Evolutionary conservation across 257 asterid species (phyloP), one percentile per base, ranked within the genome.

Genomic region (Echium plantagineum): DNA sequence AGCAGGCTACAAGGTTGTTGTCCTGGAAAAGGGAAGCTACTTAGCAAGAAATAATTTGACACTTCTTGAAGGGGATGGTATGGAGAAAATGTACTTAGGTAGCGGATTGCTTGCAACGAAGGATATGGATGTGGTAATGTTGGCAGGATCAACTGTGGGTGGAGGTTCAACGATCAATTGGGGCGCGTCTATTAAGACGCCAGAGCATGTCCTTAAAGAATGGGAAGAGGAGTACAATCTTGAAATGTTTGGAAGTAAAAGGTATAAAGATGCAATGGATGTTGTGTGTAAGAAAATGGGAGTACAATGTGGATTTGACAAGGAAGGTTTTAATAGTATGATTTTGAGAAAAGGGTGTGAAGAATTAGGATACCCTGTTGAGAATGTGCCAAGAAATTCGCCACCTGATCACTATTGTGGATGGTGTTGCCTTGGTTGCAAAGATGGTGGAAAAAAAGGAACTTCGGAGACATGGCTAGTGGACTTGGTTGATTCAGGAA

Each of bases 131-230:
- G 35, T 90, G 24, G 12, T 85, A 15, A 2, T 85, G 64, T 87
- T 90, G 13, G 95, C 97, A 1, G 97, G 95, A 26, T 80, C 97
- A 0, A 90, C 96, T 0, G 89, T 90, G 2, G 97, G 96, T 0
- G 97, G 97, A 0, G 97, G 97, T 53, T 87, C 97, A 0, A 69
- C 94, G 4, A 55, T 90, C 16, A 90, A 90, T 52, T 90, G 97
- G 97, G 80, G 95, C 0, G 95, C 96, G 28, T 85, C 97, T 0
- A 74, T 90, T 51, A 62, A 71, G 31, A 90, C 97, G 0, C 97
- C 95, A 2, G 67, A 63, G 0, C 91, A 90, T 35, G 95, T 90
- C 0, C 61, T 64, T 1, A 79, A 68, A 51, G 96, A 90, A n/a
- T 90, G 96, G 94, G 77, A 85, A 9, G 78, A 79, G 51, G 35